Evolutionary conservation across 164 flowering plant genomes (phyloP).

Genomic region (Berberis vulgaris): DNA sequence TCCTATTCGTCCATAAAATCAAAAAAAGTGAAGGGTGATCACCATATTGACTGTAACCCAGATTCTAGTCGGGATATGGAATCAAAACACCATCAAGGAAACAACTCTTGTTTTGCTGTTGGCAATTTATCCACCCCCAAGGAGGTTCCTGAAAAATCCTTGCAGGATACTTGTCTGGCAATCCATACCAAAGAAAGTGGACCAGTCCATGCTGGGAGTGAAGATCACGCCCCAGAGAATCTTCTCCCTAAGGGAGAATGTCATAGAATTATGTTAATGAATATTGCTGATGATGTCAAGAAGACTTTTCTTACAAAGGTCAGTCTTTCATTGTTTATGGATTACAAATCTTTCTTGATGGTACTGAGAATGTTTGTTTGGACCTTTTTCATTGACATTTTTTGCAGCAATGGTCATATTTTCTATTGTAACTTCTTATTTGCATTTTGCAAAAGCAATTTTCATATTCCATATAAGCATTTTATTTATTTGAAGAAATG

Average conservation of each 20-base stretch:
- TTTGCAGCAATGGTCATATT: too few species aligned
- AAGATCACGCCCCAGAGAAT: slow-evolving; percentile 14
- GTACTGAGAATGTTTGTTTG: not conserved
- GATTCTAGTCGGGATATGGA: slow-evolving; percentile 19
- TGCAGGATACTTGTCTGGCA: slow-evolving; percentile 1
- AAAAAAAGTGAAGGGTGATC: slow-evolving; percentile 70
- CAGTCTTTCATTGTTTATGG: slow-evolving; percentile 5
- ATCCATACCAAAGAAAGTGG: slow-evolving; percentile 15
- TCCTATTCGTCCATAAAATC: slow-evolving; percentile 65
- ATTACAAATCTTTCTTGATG: not conserved
- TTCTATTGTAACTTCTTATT: too few species aligned
- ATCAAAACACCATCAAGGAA: slow-evolving; percentile 16
- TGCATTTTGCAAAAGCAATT: too few species aligned
- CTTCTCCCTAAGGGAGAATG: slow-evolving; percentile 10
- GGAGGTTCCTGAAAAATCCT: slow-evolving; percentile 12
- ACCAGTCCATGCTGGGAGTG: slow-evolving; percentile 9
- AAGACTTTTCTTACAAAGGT: slow-evolving; percentile 60
- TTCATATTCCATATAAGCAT: too few species aligned
- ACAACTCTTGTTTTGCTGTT: slow-evolving; percentile 13
- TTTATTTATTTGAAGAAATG: too few species aligned
- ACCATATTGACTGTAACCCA: slow-evolving; percentile 23
- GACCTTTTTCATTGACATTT: not conserved
- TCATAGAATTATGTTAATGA: slow-evolving; percentile 66
- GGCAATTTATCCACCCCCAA: slow-evolving; percentile 19
- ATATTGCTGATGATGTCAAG: slow-evolving; percentile 78